A percentile compares a stretch with the other conserved stretches of the same genome.
Evolutionary conservation across 305 asterid species (phyloP).

Genomic region (Fraxinus sp.): DNA sequence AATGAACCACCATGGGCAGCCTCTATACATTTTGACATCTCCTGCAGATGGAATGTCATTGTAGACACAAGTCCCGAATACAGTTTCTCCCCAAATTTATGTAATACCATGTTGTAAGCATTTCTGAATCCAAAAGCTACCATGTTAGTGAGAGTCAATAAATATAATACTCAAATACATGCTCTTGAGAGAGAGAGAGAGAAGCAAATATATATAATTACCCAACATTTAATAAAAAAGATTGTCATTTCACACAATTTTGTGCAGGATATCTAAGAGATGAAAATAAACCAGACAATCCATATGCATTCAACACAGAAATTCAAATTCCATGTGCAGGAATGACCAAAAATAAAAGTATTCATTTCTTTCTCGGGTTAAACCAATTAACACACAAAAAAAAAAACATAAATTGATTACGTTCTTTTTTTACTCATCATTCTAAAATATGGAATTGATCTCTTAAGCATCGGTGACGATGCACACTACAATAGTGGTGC

Average conservation of each 20-base stretch:
- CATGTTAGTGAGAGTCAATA: slow-evolving; percentile 35
- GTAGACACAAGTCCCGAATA: slow-evolving; percentile 54
- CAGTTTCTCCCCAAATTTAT: slow-evolving; percentile 59
- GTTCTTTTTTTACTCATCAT: not conserved
- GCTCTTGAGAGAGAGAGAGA: slow-evolving; percentile 8
- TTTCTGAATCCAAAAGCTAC: slow-evolving; percentile 38
- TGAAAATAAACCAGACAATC: not conserved
- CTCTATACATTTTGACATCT: slow-evolving; percentile 49
- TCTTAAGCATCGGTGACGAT: no score
- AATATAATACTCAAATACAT: not conserved
- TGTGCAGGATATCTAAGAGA: not conserved
- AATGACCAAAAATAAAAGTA: not conserved
- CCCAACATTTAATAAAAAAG: not conserved
- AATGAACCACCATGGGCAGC: slow-evolving; percentile 48
- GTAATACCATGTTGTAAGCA: slow-evolving; percentile 62
- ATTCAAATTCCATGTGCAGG: not conserved
- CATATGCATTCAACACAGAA: not conserved
- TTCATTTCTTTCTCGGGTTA: not conserved
- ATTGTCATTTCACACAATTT: slow-evolving; percentile 7
- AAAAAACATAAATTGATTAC: not conserved
- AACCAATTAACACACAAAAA: not conserved
- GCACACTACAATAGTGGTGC: no score
- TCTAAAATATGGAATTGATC: not conserved
- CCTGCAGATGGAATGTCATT: slow-evolving; percentile 47
- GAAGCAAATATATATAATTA: not conserved